Evolutionary conservation across 495 filamentous ascomycete genomes (phyloP).

Genomic region (Aspergillus saccharolyticus): DNA sequence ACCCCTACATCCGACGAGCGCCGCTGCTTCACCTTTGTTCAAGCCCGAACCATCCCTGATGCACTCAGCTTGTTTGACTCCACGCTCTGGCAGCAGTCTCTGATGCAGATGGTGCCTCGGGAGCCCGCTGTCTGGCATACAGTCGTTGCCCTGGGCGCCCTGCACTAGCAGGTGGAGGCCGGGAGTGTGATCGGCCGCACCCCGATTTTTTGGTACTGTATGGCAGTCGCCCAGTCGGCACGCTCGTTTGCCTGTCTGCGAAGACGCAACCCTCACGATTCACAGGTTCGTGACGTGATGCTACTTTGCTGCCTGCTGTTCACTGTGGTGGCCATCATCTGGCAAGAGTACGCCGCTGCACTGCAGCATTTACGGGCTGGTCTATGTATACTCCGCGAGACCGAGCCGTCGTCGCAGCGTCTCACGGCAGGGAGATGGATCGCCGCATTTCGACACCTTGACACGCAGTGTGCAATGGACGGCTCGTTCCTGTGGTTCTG

Average conservation of each 20-base stretch:
- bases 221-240: background rate
- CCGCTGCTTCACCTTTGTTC: conserved; percentile 8
- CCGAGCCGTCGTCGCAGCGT: background rate
- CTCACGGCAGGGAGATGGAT: background rate
- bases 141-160: background rate
- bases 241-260: background rate
- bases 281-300: background rate
- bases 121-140: background rate
- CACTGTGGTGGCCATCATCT: background rate
- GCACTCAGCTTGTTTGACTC: background rate
- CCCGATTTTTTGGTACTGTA: background rate
- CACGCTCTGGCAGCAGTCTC: background rate
- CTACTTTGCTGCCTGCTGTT: conserved; percentile 9
- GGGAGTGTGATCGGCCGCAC: background rate
- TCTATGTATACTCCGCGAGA: conserved; percentile 1
- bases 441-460: conserved; percentile 5
- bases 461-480: conserved; percentile 1
- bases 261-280: background rate
- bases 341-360: background rate
- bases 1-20: conserved; percentile 21
- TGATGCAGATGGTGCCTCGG: background rate
- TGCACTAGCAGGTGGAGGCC: background rate
- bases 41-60: background rate
- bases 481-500: background rate
- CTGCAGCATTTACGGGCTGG: conserved; percentile 3